Conservation (phyloP, 768 basidiomycete species). For the Macrolepiota dolichaula region DNA sequence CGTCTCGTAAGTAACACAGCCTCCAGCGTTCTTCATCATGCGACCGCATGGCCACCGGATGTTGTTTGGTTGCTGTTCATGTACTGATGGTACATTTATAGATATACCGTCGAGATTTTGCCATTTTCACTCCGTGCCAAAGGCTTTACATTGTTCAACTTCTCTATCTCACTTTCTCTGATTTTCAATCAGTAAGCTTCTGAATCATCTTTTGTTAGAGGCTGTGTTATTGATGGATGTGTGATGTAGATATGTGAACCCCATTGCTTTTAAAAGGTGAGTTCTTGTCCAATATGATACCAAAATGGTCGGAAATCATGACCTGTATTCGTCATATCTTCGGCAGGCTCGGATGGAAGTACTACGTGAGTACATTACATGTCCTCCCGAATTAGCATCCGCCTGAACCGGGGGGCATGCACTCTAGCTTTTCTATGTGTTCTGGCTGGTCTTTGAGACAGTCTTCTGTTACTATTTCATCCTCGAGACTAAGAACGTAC, state of each 20-base stretch:
- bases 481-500: slow-evolving; percentile 47
- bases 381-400: not conserved
- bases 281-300: not conserved
- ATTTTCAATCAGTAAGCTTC: slow-evolving; percentile 61
- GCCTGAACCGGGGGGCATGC: not conserved
- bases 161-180: slow-evolving; percentile 56
- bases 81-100: not conserved
- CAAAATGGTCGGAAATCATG: not conserved
- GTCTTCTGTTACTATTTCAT: slow-evolving; percentile 51
- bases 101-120: slow-evolving; percentile 29
- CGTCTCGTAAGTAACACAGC: slow-evolving; percentile 24
- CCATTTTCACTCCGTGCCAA: slow-evolving; percentile 55
- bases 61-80: not conserved
- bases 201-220: not conserved
- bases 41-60: not conserved
- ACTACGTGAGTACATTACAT: slow-evolving; percentile 40
- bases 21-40: not conserved
- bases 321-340: slow-evolving; percentile 33
- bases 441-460: slow-evolving; percentile 53
- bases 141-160: slow-evolving; percentile 63
- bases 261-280: slow-evolving; percentile 32
- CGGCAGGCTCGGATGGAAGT: slow-evolving; percentile 54
- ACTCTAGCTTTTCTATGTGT: slow-evolving; percentile 42
- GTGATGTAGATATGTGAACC: slow-evolving; percentile 45
- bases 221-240: not conserved